phyloP scores from a whole-genome alignment of 148 eudicot genomes.

The Mesembryanthemum crystallinum region DNA sequence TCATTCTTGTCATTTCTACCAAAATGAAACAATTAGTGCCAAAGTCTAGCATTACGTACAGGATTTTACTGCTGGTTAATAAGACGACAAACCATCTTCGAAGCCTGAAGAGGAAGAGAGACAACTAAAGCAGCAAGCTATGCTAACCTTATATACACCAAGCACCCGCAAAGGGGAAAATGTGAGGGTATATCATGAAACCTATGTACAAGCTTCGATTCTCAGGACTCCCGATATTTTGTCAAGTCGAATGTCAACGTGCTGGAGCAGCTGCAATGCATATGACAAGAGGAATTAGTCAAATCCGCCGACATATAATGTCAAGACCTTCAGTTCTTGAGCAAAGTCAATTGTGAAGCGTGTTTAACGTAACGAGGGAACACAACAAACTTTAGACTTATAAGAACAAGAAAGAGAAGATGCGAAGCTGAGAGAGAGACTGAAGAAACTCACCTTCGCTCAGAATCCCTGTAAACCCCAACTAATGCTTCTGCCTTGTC shows the following conservation, averaged over 20 bases:
- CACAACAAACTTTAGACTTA: not conserved
- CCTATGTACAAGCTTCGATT: constrained; percentile 29
- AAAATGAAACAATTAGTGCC: not conserved
- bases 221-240: constrained; percentile 71
- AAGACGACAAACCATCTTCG: not conserved
- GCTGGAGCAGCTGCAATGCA: constrained; percentile 73
- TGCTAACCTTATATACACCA: constrained; percentile 23
- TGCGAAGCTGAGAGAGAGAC: not conserved
- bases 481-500: constrained; percentile 99
- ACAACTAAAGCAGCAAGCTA: not conserved
- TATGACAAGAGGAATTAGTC: constrained; percentile 4
- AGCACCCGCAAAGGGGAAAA: constrained; percentile 5
- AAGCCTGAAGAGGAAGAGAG: not conserved
- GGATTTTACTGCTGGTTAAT: constrained; percentile 5
- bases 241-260: constrained; percentile 91
- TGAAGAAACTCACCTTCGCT: constrained; percentile 50
- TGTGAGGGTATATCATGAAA: not conserved
- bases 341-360: not conserved
- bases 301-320: not conserved
- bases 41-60: constrained; percentile 26
- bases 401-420: not conserved
- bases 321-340: not conserved
- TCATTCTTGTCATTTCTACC: not conserved
- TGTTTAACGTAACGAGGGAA: not conserved
- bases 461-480: constrained; percentile 94